Conservation (phyloP, 2,329 filamentous ascomycete genomes). For the Aspergillaceae sp. region DNA sequence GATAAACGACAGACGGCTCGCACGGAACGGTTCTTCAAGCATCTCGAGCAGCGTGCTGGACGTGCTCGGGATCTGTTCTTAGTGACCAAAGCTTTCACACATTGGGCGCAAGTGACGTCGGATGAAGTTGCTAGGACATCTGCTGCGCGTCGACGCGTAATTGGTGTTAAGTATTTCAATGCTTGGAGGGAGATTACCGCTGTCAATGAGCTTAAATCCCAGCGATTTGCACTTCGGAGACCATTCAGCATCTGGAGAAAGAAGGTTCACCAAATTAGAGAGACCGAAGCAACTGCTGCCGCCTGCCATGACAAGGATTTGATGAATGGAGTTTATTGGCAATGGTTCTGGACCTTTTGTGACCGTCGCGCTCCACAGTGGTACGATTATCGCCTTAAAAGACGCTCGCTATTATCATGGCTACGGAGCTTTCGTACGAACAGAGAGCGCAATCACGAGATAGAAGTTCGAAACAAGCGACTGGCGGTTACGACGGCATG, state of each 20-base stretch:
- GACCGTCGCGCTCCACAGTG: conserved; percentile 36
- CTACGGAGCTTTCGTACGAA: conserved; percentile 32
- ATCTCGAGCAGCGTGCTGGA: conserved; percentile 51
- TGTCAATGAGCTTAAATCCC: conserved; percentile 48
- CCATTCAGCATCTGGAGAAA: conserved; percentile 48
- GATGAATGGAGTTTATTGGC: conserved; percentile 29
- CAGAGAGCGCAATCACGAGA: conserved; percentile 31
- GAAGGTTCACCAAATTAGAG: conserved; percentile 29
- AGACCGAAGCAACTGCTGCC: conserved; percentile 27
- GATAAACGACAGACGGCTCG: conserved; percentile 36
- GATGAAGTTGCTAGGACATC: conserved; percentile 59
- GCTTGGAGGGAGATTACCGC: conserved; percentile 60
- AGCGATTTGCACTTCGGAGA: conserved; percentile 45
- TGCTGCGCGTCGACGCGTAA: conserved; percentile 60
- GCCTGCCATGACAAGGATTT: conserved; percentile 22
- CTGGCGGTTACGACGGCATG: conserved; percentile 20
- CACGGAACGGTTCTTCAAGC: conserved; percentile 46
- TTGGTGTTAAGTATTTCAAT: conserved; percentile 60
- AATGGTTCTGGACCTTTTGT: conserved; percentile 39
- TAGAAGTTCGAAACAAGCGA: conserved; percentile 24
- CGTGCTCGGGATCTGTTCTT: conserved; percentile 59
- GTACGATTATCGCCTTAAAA: conserved; percentile 34
- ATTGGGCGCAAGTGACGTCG: conserved; percentile 59
- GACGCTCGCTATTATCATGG: conserved; percentile 34
- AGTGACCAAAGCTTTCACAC: conserved; percentile 54